phyloP scores from a whole-genome alignment of 1,284 basidiomycete genomes.

The Ganoderma lingzhi region DNA sequence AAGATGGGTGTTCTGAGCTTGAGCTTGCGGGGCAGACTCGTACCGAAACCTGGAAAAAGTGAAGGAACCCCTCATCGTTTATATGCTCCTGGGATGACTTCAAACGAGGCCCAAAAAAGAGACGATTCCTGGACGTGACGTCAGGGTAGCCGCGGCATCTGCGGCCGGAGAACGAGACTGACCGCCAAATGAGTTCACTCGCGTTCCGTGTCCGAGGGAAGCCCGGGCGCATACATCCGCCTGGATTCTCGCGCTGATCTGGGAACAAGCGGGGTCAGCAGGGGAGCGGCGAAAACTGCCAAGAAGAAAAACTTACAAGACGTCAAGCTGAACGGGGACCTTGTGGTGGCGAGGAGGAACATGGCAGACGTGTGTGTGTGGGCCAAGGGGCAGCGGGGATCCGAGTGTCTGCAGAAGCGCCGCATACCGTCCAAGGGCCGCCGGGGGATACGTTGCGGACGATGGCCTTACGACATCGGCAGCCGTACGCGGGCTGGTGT shows the following conservation, averaged over 20 bases:
- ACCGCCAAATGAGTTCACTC: not conserved
- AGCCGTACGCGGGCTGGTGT: not conserved
- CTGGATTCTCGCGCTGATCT: constrained; percentile 11
- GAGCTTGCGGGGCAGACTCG: not conserved
- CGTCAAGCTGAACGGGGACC: not conserved
- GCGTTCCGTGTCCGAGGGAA: not conserved
- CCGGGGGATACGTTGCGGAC: not conserved
- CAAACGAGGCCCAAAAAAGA: not conserved
- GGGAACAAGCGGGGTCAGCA: constrained; percentile 8
- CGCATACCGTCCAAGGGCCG: not conserved
- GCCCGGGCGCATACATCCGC: not conserved
- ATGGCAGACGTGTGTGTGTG: constrained; percentile 15
- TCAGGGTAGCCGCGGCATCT: constrained; percentile 2
- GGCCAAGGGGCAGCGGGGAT: constrained; percentile 9
- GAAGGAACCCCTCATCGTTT: not conserved
- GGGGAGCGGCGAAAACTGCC: constrained; percentile 1
- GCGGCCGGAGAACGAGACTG: not conserved
- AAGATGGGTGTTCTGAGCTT: constrained; percentile 1
- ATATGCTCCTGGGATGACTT: not conserved
- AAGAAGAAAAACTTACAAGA: not conserved
- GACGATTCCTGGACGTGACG: not conserved
- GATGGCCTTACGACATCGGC: constrained; percentile 1
- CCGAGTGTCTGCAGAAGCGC: not conserved
- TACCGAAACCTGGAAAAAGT: not conserved
- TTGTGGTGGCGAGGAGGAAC: not conserved